Evolutionary conservation across 2,329 filamentous ascomycete species (phyloP), one percentile per base, ranked within the genome.

Genomic region (Zymoseptoria tritici): DNA sequence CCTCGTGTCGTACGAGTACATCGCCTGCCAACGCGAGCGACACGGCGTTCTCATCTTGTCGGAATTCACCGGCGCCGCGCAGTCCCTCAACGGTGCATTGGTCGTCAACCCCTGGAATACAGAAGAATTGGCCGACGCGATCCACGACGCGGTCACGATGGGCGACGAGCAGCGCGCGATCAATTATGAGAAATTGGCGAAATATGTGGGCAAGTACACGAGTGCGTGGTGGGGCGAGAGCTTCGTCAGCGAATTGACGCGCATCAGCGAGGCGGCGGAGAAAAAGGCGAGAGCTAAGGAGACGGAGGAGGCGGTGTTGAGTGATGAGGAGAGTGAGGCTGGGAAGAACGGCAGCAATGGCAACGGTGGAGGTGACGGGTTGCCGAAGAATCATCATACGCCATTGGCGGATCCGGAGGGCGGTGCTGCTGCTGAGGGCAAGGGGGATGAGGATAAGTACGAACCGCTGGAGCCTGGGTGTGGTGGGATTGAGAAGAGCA

Each of bases 101-200:
- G 92, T 97, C 57, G 90, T 97, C 71, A 99, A 99, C 76, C 94
- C 94, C 0, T 99, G 94, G 94, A 97, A 97, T 74, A 97, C 92
- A 0, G 92, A 97, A 72, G 93, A 97, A 75, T 80, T 97, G 46
- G 92, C 93, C 49, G 90, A 91, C 69, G 90, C 92, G 5, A 92
- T 97, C 67, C 89, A 97, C 75, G 91, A 96, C 66, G 91, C 93
- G n/a, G 91, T 97, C 51, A 96, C 92, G 57, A 97, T 97, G 91
- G 88, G 88, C 57, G 85, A 91, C 19, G 92, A 96, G 75, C 89
- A 94, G 77, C 86, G 91, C 57, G 85, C 87, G 61, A 80, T 87
- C 59, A 97, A 97, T 76, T 97, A 90, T 78, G 85, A 88, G 72
- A 97, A 97, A 76, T 81, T 99, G 60, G 89, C 94, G 72, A 90